Base-by-base conservation (phyloP, 164 flowering plant species). In the grape (Vitis vinifera) region DNA sequence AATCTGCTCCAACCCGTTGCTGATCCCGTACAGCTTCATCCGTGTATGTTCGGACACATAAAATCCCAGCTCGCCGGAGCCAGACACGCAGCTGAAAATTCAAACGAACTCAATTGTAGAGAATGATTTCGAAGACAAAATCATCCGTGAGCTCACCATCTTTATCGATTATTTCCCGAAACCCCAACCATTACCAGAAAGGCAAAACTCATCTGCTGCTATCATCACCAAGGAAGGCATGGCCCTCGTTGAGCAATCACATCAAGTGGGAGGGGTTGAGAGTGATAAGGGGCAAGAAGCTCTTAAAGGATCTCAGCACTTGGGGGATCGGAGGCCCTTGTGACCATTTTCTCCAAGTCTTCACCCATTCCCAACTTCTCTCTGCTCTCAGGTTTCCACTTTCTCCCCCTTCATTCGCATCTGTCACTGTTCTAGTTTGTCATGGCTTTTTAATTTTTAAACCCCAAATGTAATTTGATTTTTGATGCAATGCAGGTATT, bases 301-400 rank as follows among this genome's bases (percentile, higher is more conserved):
- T 80, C 0, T 74, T 78, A 19, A 78, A 70, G 14, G 82, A 83
- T 49, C 76, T 80, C 17, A 62, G 72, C 58, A 76, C 86, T 31
- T 83, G 80, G 86, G 79, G 86, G 9, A 83, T 80, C 67, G 83
- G 86, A 17, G 86, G 86, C 56, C 82, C 86, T 68, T 78, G 82
- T 31, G 72, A 72, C 15, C 75, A 72, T 71, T 83, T 78, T 23
- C 19, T 77, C 60, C 77, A 79, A 70, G 82, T 81, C 31, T 73
- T 27, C 23, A 31, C 74, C 59, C 82, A 58, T 59, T 58, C 78
- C 72, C 83, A 83, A 50, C 75, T 83, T 16, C 13, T 70, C 64
- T 73, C 81, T 49, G 80, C 82, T 16, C n/a, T 83, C 79, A 76
- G 86, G 85, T 58, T 17, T 31, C 14, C 5, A 49, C 52, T 55